Base-by-base conservation (phyloP, 768 basidiomycete species). In the Hygrophorus pudorinus region DNA sequence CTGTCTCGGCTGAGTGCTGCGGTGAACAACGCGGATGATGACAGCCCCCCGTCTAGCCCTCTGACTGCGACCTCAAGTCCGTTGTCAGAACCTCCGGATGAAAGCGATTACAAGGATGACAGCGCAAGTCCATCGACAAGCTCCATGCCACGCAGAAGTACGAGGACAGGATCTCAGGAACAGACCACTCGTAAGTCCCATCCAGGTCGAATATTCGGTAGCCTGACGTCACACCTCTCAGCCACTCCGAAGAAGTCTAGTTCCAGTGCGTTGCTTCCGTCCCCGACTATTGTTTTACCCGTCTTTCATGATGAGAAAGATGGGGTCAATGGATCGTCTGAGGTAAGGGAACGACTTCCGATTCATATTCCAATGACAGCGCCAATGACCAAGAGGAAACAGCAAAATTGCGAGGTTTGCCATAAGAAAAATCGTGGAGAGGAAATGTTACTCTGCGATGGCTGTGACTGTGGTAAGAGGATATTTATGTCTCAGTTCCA, bases 401-500 rank as follows among this genome's bases (percentile, higher is more conserved):
- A 86, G 81, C 78, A 81, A 71, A 79, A 79, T 48, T 99, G 96
- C 63, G 96, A 99, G 65, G 79, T 98, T 45, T 98, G 96, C 60
- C 76, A 82, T 55, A 83, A 80, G 64, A 89, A 86, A 56, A 81
- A 93, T 58, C 79, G 81, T 47, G 91, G 82, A 10, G 83, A 86
- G 51, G 82, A 87, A 62, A 97, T 99, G 80, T 71, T 99, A 21
- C 75, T 99, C 1, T 90, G 86, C 60, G 86, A 90, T 59, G 85
- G 81, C 17, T 90, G 86, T 60, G 87, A 89, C 62, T 75, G 79
- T 49, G 86, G 84, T 84, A 54, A 55, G 63, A 49, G 18, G 40
- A 2, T 36, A 5, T 44, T 28, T 35, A 14, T 29, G 16, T 35
- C 31, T 48, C 47, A 49, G 38, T 42, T 35, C 28, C 12, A 37